Conservation (phyloP, 805 yeast genomes). For the Lachancea lanzarotensis region DNA sequence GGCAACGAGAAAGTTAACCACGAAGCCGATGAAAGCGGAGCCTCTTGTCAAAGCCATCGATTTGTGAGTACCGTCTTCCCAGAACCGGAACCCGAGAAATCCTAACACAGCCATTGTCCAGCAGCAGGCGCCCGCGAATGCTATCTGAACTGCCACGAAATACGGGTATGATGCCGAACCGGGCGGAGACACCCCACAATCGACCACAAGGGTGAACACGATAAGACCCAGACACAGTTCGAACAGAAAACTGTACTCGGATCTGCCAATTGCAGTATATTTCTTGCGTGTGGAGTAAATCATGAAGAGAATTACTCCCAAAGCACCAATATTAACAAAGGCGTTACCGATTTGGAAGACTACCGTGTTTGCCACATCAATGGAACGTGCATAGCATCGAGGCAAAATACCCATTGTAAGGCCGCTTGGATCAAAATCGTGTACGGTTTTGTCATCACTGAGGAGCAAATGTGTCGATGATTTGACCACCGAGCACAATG, state of each 20-base stretch:
- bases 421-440: slow-evolving; percentile 20
- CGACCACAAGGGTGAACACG: slow-evolving; percentile 67
- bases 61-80: slow-evolving; percentile 84
- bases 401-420: slow-evolving; percentile 61
- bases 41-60: slow-evolving; percentile 55
- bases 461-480: slow-evolving; percentile 36
- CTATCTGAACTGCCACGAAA: slow-evolving; percentile 77
- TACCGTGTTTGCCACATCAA: slow-evolving; percentile 83
- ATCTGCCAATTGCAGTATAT: slow-evolving; percentile 91
- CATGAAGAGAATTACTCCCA: slow-evolving; percentile 59
- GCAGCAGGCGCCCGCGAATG: slow-evolving; percentile 65
- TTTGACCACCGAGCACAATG: slow-evolving; percentile 70
- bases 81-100: slow-evolving; percentile 74
- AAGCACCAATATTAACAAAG: slow-evolving; percentile 71
- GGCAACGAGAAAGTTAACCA: slow-evolving; percentile 58
- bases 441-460: slow-evolving; percentile 13
- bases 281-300: slow-evolving; percentile 72
- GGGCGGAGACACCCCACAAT: slow-evolving; percentile 90
- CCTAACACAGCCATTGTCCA: slow-evolving; percentile 68
- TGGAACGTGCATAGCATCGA: slow-evolving; percentile 75
- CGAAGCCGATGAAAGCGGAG: slow-evolving; percentile 51
- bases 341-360: slow-evolving; percentile 86
- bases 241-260: slow-evolving; percentile 74
- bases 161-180: slow-evolving; percentile 68
- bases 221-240: slow-evolving; percentile 52